phyloP scores from a whole-genome alignment of 768 basidiomycete species.

The Astraeus odoratus region DNA sequence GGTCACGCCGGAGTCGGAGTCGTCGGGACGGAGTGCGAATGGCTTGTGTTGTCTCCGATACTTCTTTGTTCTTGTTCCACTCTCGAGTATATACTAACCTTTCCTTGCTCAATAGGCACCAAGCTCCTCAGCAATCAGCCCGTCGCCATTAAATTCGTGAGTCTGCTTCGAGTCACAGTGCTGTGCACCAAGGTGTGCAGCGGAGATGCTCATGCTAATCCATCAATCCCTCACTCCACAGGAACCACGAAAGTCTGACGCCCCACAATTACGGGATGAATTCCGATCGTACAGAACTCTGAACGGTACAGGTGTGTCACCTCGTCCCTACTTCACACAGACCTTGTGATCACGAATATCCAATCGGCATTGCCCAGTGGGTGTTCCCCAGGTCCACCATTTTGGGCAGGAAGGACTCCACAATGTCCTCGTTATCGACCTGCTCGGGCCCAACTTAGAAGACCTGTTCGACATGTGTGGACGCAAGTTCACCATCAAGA shows the following conservation, averaged over 20 bases:
- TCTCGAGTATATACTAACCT: conserved; percentile 5
- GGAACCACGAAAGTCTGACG: conserved; percentile 97
- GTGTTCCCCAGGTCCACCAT: conserved; percentile 97
- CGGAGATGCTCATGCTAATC: conserved; percentile 7
- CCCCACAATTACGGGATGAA: conserved; percentile 95
- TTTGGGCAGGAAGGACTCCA: conserved; percentile 98
- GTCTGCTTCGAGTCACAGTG: no score
- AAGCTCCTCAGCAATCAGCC: conserved; percentile 82
- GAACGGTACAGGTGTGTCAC: conserved; percentile 72
- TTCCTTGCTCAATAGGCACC: conserved; percentile 46
- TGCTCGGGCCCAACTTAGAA: conserved; percentile 95
- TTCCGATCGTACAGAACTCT: conserved; percentile 96
- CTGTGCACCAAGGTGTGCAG: no score
- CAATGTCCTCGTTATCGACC: conserved; percentile 90
- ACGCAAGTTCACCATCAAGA: conserved; percentile 97
- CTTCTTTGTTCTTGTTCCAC: conserved; percentile 1
- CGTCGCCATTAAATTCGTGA: conserved; percentile 95
- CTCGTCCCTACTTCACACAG: conserved; percentile 9
- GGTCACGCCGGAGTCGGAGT: no score
- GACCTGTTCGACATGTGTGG: conserved; percentile 99
- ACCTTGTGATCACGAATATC: not conserved
- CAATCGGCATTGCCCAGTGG: conserved; percentile 45
- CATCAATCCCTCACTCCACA: conserved; percentile 25
- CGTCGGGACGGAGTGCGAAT: no score
- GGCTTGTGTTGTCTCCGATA: no score